A percentile compares a stretch with the other conserved stretches of the same genome.
Conservation (phyloP, 169 alveolate genomes). For the Eimeria necatrix region DNA sequence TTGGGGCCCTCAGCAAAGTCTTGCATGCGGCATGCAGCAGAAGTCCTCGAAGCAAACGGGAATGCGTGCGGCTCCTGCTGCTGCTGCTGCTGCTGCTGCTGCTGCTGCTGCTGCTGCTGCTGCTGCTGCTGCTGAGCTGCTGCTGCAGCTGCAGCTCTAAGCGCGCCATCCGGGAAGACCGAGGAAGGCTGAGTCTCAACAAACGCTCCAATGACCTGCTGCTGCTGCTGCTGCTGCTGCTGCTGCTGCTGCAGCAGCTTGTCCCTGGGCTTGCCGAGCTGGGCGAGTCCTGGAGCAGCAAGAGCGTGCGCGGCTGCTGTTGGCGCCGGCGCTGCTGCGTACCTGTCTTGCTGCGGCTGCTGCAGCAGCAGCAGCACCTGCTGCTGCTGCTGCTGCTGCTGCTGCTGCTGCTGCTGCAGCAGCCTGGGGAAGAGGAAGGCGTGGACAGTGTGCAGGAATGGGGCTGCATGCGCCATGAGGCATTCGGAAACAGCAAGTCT, state of each 20-base stretch:
- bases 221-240: no score
- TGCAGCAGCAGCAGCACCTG: neutral
- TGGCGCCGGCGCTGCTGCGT: neutral
- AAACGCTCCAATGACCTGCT: no score
- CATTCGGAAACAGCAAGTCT: neutral
- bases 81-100: neutral
- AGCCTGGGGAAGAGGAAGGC: conserved; percentile 5
- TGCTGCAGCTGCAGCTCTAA: neutral
- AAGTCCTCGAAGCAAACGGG: no score
- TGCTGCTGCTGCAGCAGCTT: no score
- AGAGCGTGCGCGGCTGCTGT: neutral
- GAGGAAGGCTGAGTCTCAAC: no score
- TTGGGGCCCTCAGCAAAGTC: neutral
- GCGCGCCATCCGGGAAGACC: neutral
- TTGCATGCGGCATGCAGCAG: no score
- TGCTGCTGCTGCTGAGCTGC: neutral
- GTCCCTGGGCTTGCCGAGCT: no score
- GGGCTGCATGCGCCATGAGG: conserved; percentile 14
- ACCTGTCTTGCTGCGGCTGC: neutral
- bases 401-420: no score
- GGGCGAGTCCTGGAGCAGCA: neutral
- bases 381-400: no score
- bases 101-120: neutral
- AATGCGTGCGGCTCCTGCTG: no score
- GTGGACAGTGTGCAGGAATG: conserved; percentile 24